Base-by-base conservation (phyloP, 371 early-diverging fungal genomes). In the Rhizomucor pusillus region DNA sequence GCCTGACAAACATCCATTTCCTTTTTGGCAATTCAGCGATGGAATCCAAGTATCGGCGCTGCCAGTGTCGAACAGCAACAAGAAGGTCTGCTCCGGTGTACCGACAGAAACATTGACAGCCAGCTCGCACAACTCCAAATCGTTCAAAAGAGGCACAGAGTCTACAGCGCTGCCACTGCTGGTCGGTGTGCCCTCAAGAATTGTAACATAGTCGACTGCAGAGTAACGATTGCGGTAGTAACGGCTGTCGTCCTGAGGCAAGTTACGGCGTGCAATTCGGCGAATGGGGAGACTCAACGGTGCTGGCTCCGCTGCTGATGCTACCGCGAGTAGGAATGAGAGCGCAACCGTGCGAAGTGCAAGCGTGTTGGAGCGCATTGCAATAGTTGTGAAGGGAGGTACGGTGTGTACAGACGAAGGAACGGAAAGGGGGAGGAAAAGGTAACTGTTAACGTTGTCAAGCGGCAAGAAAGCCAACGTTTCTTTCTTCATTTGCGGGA, bases 51-150 rank as follows among this genome's bases (percentile, higher is more conserved):
- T 79, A 53, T 85, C 76, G 9, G 81, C 69, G 4, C 82, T 81
- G n/a, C 86, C 86, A 1, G 86, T 88, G 57, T 88, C 89, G 24
- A 88, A 81, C 40, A 85, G 67, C 14, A 88, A 72, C 47, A 76
- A 65, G 60, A 86, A 87, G 10, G 66, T 55, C 52, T 87, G 84
- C 10, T 80, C 73, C 13, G 89, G 89, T 29, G 84, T 71, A 3
- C 89, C 89, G 7, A 87, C 69, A 18, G 73, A 59, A 3, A 85
- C 82, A 33, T 69, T 55, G 18, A 77, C 54, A 1, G 57, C 72
- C 14, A 69, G 43, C 54, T 71, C 58, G 36, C 47, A 63, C 2
- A 67, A 16, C 40, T 71, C 66, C 11, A 67, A 19, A 34, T 75
- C 72, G 20, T 71, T 65, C 12, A 69, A 40, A 2, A 74, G 43